Evolutionary conservation across 1,284 basidiomycete genomes (phyloP).

Genomic region (Moesziomyces antarcticus): DNA sequence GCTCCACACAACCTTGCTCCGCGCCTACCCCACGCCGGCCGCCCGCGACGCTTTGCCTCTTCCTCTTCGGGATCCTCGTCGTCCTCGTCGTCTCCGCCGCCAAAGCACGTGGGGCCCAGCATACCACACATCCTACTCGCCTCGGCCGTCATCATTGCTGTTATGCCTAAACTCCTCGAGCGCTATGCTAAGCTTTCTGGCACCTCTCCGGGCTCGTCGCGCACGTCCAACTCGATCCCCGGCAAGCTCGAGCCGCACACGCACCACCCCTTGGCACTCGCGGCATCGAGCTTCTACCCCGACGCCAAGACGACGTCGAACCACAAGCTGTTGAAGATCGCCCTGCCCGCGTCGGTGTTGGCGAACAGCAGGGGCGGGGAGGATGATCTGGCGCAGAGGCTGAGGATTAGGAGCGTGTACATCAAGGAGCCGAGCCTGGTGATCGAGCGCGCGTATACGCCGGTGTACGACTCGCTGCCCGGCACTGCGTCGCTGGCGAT

Average conservation of each 20-base stretch:
- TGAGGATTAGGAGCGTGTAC: constrained; percentile 39
- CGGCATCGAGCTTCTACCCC: constrained; percentile 22
- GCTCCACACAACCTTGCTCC: background rate
- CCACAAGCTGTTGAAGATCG: constrained; percentile 31
- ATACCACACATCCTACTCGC: constrained; percentile 22
- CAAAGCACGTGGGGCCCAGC: constrained; percentile 3
- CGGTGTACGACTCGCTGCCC: constrained; percentile 42
- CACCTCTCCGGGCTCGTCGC: constrained; percentile 7
- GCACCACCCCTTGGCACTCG: constrained; percentile 19
- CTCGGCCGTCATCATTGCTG: constrained; percentile 16
- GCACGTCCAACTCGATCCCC: constrained; percentile 11
- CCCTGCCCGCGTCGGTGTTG: constrained; percentile 11
- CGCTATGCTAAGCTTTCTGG: constrained; percentile 15
- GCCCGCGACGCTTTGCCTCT: background rate
- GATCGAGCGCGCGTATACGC: constrained; percentile 58
- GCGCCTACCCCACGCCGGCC: background rate
- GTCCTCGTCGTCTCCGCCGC: constrained; percentile 12
- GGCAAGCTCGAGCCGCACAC: constrained; percentile 32
- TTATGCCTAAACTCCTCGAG: constrained; percentile 11
- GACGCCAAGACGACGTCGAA: constrained; percentile 12
- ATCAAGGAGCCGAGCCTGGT: constrained; percentile 53
- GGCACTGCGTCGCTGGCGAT: constrained; percentile 16
- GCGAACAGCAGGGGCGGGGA: background rate
- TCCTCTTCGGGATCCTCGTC: constrained; percentile 2
- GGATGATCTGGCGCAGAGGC: constrained; percentile 3